Conservation (phyloP, 2,329 filamentous ascomycete species). For the Penicillium italicum region DNA sequence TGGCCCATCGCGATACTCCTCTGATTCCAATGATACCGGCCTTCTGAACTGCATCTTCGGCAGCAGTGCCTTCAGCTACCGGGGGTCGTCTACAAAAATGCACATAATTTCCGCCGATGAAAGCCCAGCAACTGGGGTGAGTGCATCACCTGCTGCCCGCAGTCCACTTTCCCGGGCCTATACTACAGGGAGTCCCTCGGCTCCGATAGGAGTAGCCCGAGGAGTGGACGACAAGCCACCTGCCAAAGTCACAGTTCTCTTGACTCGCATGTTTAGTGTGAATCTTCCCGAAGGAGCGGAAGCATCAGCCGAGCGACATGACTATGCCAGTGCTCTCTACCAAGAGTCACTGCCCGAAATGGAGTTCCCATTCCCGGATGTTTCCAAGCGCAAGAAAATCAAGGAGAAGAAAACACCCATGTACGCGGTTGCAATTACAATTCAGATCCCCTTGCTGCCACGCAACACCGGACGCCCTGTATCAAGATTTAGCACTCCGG, state of each 20-base stretch:
- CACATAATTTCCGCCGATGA: slow-evolving; percentile 52
- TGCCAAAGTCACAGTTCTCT: slow-evolving; percentile 51
- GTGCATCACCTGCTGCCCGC: slow-evolving; percentile 29
- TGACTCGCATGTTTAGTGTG: slow-evolving; percentile 59
- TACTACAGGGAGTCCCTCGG: slow-evolving; percentile 37
- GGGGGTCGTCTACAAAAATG: slow-evolving; percentile 59
- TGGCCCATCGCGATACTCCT: slow-evolving; percentile 36
- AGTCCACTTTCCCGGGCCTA: slow-evolving; percentile 38
- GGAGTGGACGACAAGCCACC: slow-evolving; percentile 38
- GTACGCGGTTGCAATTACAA: slow-evolving; percentile 57
- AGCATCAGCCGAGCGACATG: slow-evolving; percentile 33
- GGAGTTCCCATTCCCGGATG: slow-evolving; percentile 39
- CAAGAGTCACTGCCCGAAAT: slow-evolving; percentile 34
- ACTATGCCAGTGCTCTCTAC: slow-evolving; percentile 31
- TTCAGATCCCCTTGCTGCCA: slow-evolving; percentile 49
- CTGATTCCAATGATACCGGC: slow-evolving; percentile 52
- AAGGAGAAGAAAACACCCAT: slow-evolving; percentile 55
- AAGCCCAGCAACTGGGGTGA: slow-evolving; percentile 26
- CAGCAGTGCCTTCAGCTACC: slow-evolving; percentile 55
- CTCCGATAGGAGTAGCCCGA: slow-evolving; percentile 23
- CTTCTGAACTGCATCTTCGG: slow-evolving; percentile 60
- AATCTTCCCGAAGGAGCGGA: slow-evolving; percentile 48
- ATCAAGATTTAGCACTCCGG: slow-evolving; percentile 35
- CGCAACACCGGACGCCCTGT: slow-evolving; percentile 34
- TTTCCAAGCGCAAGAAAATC: slow-evolving; percentile 44